Base-by-base conservation (phyloP, 1,284 basidiomycete genomes). In the Ustilago xerochloae region DNA sequence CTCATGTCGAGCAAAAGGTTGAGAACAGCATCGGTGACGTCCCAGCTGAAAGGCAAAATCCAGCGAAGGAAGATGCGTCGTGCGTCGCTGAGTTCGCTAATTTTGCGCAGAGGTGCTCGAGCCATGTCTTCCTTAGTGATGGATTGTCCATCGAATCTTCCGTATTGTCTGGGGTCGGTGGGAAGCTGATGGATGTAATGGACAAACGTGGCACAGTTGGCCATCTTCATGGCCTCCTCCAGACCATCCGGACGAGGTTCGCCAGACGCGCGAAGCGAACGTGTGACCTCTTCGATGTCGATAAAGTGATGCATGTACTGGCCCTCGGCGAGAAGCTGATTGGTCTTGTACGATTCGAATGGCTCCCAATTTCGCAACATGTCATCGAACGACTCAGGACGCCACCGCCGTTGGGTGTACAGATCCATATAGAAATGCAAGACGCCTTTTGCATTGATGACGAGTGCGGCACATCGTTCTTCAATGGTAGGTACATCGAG, bases 201-300 rank as follows among this genome's bases (percentile, higher is more conserved):
- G 1, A 80, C 69, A 54, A 80, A 80, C 3, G 78, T 78, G 13
- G 78, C 78, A 29, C 73, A 74, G 43, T 80, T 80, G 60, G 70
- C 78, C 60, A 80, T 69, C 38, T 59, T 63, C 70, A 80, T 69
- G 4, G 70, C 64, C 15, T 78, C 76, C 9, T 64, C 52, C 30
- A 78, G 64, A 3, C 60, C 65, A 7, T 73, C 67, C 6, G 64
- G 62, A 4, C 36, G 56, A 9, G 51, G 28, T n/a, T 68, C 52
- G 0, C 55, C 62, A 7, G 52, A 47, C 15, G 55, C 46, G n/a
- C 45, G 33, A 30, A 79, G 35, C 12, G 68, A 63, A 16, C 71
- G 49, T 3, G 38, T 49, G 26, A 77, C 70, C 33, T 78, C 61
- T 15, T 66, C 50, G 18, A 72, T 69, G 33, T 75, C 71, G 67